phyloP scores from a whole-genome alignment of 2,329 filamentous ascomycete species.

The Exophiala sideris region DNA sequence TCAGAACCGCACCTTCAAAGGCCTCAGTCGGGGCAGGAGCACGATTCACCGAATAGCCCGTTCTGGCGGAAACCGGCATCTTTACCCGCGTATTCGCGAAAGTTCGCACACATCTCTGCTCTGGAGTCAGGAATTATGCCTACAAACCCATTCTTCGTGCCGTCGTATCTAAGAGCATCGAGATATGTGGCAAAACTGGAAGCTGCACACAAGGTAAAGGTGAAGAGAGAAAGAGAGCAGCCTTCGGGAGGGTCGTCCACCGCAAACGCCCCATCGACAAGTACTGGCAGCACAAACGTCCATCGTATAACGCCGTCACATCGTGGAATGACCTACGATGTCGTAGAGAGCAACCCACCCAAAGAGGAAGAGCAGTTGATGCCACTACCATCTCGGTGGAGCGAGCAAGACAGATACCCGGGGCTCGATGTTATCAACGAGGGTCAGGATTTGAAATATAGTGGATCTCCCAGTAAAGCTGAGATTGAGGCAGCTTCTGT shows the following conservation, averaged over 20 bases:
- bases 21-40: conserved; percentile 42
- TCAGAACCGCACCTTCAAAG: conserved; percentile 34
- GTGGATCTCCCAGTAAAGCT: conserved; percentile 54
- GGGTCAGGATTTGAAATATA: conserved; percentile 67
- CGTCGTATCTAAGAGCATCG: conserved; percentile 77
- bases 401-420: conserved; percentile 68
- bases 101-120: conserved; percentile 40
- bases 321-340: conserved; percentile 75
- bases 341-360: conserved; percentile 70
- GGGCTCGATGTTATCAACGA: conserved; percentile 72
- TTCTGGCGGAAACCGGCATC: conserved; percentile 43
- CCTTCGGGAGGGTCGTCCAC: conserved; percentile 40
- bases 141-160: conserved; percentile 65
- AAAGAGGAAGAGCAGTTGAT: conserved; percentile 60
- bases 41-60: conserved; percentile 45
- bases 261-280: conserved; percentile 53
- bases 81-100: conserved; percentile 48
- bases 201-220: conserved; percentile 63
- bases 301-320: conserved; percentile 62
- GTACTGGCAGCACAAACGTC: conserved; percentile 48
- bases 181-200: conserved; percentile 74
- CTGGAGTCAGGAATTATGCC: conserved; percentile 27
- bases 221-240: conserved; percentile 51
- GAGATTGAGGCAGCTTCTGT: conserved; percentile 78
- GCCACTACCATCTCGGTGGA: conserved; percentile 80